phyloP scores from a whole-genome alignment of 768 basidiomycete species.

The Mycena latifolia region DNA sequence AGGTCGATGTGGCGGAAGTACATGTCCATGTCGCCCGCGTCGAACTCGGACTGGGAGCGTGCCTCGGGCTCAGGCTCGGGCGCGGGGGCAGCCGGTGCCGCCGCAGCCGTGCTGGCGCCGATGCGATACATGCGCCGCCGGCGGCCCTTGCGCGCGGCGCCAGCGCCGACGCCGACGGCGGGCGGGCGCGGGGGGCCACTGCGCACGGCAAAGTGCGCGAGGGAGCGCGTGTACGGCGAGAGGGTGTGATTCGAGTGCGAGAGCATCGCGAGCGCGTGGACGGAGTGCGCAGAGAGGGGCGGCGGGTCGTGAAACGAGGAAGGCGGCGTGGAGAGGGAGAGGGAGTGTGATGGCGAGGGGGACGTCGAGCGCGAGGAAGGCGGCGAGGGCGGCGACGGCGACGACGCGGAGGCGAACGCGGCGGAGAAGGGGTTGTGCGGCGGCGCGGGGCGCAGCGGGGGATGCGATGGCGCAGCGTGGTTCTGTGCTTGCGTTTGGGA shows the following conservation, averaged over 20 bases:
- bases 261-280: constrained; percentile 90
- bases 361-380: constrained; percentile 35
- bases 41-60: constrained; percentile 61
- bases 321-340: constrained; percentile 37
- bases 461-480: constrained; percentile 22
- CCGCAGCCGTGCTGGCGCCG: constrained; percentile 1
- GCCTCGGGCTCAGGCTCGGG: neutral
- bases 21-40: constrained; percentile 65
- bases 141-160: constrained; percentile 29
- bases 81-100: neutral
- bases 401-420: constrained; percentile 34
- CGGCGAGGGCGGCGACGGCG: constrained; percentile 29
- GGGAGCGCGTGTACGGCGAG: constrained; percentile 91
- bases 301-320: constrained; percentile 63
- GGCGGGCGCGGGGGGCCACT: constrained; percentile 78
- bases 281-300: constrained; percentile 73
- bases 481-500: constrained; percentile 40
- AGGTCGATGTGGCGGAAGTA: constrained; percentile 57
- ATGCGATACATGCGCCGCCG: constrained; percentile 33
- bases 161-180: constrained; percentile 7
- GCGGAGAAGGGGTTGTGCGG: constrained; percentile 37
- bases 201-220: constrained; percentile 93
- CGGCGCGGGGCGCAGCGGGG: constrained; percentile 35
- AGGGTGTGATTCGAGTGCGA: constrained; percentile 93
- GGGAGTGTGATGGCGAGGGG: constrained; percentile 35